Percentiles rank a stretch among this genome's conserved stretches.
Conservation (phyloP, 2,329 filamentous ascomycete genomes). For the Polychaeton citri region DNA sequence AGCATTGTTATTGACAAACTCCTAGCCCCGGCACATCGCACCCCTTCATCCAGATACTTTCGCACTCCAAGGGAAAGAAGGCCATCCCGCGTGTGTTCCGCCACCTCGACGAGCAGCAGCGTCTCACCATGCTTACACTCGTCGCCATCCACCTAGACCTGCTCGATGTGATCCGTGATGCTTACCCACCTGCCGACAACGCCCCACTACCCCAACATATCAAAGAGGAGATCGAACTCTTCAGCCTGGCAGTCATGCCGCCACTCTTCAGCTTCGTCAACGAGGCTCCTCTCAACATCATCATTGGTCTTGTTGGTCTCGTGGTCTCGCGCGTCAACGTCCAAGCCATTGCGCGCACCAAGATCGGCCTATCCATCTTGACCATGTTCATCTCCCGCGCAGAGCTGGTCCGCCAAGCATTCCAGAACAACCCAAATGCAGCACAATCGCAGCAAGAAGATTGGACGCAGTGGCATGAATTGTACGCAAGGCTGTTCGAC, state of each 20-base stretch:
- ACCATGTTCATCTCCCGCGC: constrained; percentile 91
- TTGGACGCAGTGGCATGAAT: constrained; percentile 68
- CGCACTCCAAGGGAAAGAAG: constrained; percentile 92
- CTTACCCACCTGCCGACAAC: constrained; percentile 58
- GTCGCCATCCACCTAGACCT: constrained; percentile 87
- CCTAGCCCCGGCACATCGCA: constrained; percentile 57
- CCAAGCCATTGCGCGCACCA: constrained; percentile 69
- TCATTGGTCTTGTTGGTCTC: constrained; percentile 77
- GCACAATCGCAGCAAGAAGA: constrained; percentile 37
- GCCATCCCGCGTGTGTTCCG: constrained; percentile 89
- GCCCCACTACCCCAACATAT: constrained; percentile 59
- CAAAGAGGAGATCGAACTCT: constrained; percentile 86
- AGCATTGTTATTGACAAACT: constrained; percentile 15
- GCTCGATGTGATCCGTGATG: constrained; percentile 76
- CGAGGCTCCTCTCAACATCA: constrained; percentile 80
- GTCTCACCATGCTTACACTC: constrained; percentile 89
- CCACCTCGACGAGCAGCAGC: constrained; percentile 81
- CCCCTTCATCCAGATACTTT: constrained; percentile 92
- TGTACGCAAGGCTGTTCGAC: constrained; percentile 81
- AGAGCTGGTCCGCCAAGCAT: constrained; percentile 81
- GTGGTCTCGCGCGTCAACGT: constrained; percentile 73
- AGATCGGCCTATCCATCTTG: constrained; percentile 76
- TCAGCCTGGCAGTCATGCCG: constrained; percentile 77
- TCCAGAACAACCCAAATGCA: constrained; percentile 48
- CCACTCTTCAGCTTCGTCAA: constrained; percentile 81